phyloP scores from a whole-genome alignment of 768 basidiomycete species.

The Mycena rebaudengoi region DNA sequence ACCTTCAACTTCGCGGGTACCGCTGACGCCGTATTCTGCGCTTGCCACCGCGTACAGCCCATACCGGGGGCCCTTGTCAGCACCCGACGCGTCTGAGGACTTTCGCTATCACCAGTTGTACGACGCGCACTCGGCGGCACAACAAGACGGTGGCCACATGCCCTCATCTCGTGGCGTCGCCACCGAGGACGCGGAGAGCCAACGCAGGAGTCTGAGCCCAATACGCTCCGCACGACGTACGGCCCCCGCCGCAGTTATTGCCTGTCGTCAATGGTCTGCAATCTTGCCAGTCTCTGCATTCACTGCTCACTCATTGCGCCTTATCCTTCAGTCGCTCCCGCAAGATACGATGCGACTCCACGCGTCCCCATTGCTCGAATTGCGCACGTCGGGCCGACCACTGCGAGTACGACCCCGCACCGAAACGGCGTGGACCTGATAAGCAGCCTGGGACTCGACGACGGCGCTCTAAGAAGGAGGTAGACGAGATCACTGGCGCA shows the following conservation, averaged over 20 bases:
- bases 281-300: not conserved
- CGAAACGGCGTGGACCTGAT: constrained; percentile 65
- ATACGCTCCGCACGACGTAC: constrained; percentile 2
- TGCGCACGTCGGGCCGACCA: constrained; percentile 59
- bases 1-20: not conserved
- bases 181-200: not conserved
- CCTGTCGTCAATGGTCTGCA: constrained; percentile 24
- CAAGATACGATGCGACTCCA: constrained; percentile 69
- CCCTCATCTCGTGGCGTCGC: not conserved
- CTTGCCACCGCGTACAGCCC: too few relatives aligned
- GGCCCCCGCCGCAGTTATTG: constrained; percentile 18
- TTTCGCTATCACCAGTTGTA: constrained; percentile 9
- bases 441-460: constrained; percentile 66
- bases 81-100: constrained; percentile 9
- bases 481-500: not conserved
- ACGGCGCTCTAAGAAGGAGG: constrained; percentile 61
- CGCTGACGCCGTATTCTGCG: not conserved
- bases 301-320: not conserved
- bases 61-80: constrained; percentile 14
- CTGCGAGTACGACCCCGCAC: constrained; percentile 62
- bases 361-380: constrained; percentile 62
- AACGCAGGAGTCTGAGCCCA: not conserved
- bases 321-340: constrained; percentile 59
- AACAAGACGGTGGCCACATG: too few relatives aligned
- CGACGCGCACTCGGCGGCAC: not conserved